These are phyloP conservation scores for Nicotiana tomentosiformis DNA, from an alignment of 257 asterid species.

Conservation along the genomic window DNA sequence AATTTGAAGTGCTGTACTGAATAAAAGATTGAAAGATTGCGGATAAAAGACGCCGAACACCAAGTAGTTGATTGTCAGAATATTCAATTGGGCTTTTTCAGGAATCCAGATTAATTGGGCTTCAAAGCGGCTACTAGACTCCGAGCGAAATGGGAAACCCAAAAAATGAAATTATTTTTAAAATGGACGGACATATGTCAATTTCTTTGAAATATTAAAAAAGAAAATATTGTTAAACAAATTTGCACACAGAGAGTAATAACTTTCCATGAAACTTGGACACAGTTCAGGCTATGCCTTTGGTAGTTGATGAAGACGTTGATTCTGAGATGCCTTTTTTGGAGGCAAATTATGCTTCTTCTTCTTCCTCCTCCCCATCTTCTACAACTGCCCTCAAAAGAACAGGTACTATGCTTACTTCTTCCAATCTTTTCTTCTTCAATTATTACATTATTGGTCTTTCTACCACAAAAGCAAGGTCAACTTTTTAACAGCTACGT, in stretches of 20 bases:
- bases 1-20: too few relatives aligned
- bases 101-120: too few relatives aligned
- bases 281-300: not conserved
- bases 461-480: not conserved
- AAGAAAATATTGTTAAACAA: not conserved
- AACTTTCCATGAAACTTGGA: not conserved
- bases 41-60: too few relatives aligned
- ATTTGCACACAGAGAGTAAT: not conserved
- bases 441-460: not conserved
- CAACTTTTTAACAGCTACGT: not conserved
- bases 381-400: not conserved
- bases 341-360: constrained; percentile 1
- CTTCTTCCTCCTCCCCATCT: not conserved
- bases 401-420: not conserved
- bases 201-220: not conserved
- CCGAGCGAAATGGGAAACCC: too few relatives aligned
- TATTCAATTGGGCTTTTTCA: too few relatives aligned
- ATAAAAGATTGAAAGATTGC: too few relatives aligned
- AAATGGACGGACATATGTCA: too few relatives aligned
- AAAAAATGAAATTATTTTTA: too few relatives aligned
- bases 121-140: too few relatives aligned
- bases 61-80: too few relatives aligned
- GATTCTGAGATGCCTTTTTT: not conserved
- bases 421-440: not conserved
- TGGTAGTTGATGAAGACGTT: not conserved